Percentiles rank a stretch among this genome's conserved stretches.
phyloP scores from a whole-genome alignment of 305 asterid species.

The Rubia peregrina region DNA sequence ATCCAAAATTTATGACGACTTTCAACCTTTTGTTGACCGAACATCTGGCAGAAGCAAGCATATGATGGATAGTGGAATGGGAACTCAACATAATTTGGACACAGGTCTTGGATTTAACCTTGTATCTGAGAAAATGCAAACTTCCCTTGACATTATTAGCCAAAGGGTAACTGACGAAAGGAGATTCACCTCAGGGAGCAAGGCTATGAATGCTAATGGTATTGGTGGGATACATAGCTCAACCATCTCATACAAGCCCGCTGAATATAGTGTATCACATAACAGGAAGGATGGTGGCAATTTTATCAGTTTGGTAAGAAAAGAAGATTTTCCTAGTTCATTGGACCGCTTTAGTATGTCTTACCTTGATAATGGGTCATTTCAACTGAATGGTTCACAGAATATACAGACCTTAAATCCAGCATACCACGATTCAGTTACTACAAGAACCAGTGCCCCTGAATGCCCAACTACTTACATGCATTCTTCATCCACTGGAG shows the following conservation, averaged over 20 bases:
- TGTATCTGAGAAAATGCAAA: slow-evolving; percentile 21
- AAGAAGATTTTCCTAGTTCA: slow-evolving; percentile 23
- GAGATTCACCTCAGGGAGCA: slow-evolving; percentile 28
- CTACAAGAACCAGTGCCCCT: slow-evolving; percentile 32
- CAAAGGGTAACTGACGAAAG: slow-evolving; percentile 21
- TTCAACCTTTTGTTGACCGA: slow-evolving; percentile 24
- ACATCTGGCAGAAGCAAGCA: slow-evolving; percentile 25
- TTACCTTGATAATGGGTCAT: slow-evolving; percentile 24
- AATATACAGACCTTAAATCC: slow-evolving; percentile 22
- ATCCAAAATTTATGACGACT: slow-evolving; percentile 26
- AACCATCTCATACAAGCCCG: slow-evolving; percentile 19
- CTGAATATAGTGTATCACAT: slow-evolving; percentile 14
- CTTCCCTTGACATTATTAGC: slow-evolving; percentile 19
- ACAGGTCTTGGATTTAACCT: slow-evolving; percentile 20
- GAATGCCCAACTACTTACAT: slow-evolving; percentile 25
- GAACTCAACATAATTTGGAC: slow-evolving; percentile 22
- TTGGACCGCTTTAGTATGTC: slow-evolving; percentile 23
- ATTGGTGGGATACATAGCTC: slow-evolving; percentile 23
- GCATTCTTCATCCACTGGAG: slow-evolving; percentile 23
- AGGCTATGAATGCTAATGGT: slow-evolving; percentile 25
- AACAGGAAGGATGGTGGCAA: slow-evolving; percentile 25
- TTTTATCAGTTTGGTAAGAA: slow-evolving; percentile 23
- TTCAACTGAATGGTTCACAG: slow-evolving; percentile 20
- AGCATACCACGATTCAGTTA: slow-evolving; percentile 33
- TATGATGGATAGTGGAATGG: slow-evolving; percentile 22